Conservation (phyloP, 208 protist genomes). For the Crithidia fasciculata region DNA sequence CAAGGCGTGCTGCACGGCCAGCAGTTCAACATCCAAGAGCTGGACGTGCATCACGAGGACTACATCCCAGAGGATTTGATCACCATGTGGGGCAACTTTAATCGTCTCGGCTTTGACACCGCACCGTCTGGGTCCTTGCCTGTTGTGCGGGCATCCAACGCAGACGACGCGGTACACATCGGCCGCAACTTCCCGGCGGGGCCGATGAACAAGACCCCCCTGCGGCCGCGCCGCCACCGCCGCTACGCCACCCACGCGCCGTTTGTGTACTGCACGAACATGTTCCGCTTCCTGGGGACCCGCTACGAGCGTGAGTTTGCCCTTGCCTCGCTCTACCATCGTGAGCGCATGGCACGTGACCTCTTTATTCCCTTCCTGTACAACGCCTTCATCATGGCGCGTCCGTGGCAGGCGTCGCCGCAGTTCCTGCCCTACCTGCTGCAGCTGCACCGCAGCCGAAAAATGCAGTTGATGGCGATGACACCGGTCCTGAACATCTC, state of each 20-base stretch:
- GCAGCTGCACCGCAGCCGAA: conserved; percentile 6
- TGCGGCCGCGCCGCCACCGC: conserved; percentile 23
- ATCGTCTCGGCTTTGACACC: not conserved
- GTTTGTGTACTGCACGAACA: conserved; percentile 70
- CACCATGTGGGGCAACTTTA: not conserved
- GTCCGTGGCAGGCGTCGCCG: conserved; percentile 63
- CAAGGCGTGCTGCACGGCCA: conserved; percentile 19
- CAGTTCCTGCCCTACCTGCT: conserved; percentile 50
- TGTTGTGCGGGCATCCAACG: not conserved
- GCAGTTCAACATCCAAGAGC: conserved; percentile 22
- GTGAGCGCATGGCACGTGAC: conserved; percentile 32
- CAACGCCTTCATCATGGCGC: conserved; percentile 64
- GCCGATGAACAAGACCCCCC: not conserved
- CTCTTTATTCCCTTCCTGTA: conserved; percentile 67
- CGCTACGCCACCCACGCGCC: conserved; percentile 65
- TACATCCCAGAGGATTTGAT: conserved; percentile 5
- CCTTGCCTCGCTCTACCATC: conserved; percentile 27
- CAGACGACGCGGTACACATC: conserved; percentile 1
- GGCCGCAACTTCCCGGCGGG: conserved; percentile 9
- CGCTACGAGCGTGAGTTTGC: conserved; percentile 55
- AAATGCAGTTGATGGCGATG: not conserved
- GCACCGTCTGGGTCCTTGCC: not conserved
- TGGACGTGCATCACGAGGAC: conserved; percentile 26
- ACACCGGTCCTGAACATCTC: not conserved
- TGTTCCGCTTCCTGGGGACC: conserved; percentile 44